phyloP scores from a whole-genome alignment of 108 stramenopile species.

The Fragilaria crotonensis region DNA sequence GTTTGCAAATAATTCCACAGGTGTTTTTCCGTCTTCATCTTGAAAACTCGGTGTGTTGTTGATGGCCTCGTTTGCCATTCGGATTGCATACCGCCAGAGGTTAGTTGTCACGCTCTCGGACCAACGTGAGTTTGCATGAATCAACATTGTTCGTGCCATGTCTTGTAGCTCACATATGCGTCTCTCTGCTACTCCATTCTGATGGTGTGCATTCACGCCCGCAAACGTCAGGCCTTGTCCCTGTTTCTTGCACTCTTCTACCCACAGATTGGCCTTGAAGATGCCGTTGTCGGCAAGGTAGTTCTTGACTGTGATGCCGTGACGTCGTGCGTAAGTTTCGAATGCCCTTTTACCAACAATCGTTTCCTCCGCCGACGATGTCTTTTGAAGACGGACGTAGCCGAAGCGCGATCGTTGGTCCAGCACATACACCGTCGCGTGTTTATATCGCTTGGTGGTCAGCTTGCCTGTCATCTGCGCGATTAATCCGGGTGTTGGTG shows the following conservation, averaged over 20 bases:
- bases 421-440: slow-evolving; percentile 33
- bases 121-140: slow-evolving; percentile 4
- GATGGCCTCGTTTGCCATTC: slow-evolving; percentile 4
- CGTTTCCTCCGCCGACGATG: background rate
- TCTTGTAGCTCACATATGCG: slow-evolving; percentile 1
- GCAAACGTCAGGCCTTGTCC: slow-evolving; percentile 1
- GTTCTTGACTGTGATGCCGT: background rate
- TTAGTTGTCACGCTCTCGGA: slow-evolving; percentile 6
- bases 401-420: background rate
- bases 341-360: slow-evolving; percentile 3
- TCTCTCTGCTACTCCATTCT: slow-evolving; percentile 11
- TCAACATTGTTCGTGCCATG: slow-evolving; percentile 4
- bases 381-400: background rate
- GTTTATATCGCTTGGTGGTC: slow-evolving; percentile 19
- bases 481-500: slow-evolving; percentile 28
- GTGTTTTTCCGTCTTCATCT: background rate
- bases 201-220: slow-evolving; percentile 10
- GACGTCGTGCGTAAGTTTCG: background rate
- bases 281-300: slow-evolving; percentile 8
- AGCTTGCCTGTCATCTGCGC: slow-evolving; percentile 37
- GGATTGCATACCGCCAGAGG: slow-evolving; percentile 15
- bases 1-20: slow-evolving; percentile 5
- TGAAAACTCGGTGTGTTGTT: slow-evolving; percentile 3
- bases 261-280: background rate
- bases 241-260: background rate